Evolutionary conservation across 768 basidiomycete genomes (phyloP).

Genomic region (Russula griseocarnosa): DNA sequence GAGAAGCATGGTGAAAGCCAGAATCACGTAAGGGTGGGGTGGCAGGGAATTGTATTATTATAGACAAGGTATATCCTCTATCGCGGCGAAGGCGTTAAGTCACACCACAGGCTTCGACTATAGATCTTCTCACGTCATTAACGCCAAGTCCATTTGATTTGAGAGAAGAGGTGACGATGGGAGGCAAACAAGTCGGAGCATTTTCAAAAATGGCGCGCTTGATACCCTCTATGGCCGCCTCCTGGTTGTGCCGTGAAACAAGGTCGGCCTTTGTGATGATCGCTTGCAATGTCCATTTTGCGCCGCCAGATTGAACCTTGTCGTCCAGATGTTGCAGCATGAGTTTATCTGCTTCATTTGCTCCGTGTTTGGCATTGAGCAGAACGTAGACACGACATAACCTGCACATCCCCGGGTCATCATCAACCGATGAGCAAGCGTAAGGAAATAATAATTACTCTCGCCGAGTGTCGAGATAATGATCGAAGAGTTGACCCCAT

Average conservation of each 20-base stretch:
- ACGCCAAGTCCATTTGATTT: constrained; percentile 54
- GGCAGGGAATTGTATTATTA: neutral
- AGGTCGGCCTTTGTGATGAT: constrained; percentile 70
- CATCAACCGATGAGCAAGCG: no score
- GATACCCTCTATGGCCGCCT: constrained; percentile 41
- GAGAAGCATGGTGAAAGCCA: constrained; percentile 2
- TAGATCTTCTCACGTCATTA: constrained; percentile 52
- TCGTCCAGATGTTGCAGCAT: constrained; percentile 57
- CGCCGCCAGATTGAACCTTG: constrained; percentile 37
- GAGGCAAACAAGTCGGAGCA: constrained; percentile 60
- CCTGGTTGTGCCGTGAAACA: constrained; percentile 36
- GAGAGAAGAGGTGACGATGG: constrained; percentile 51
- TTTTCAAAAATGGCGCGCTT: constrained; percentile 49
- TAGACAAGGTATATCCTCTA: neutral
- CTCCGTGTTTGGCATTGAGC: constrained; percentile 61
- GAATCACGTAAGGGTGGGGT: constrained; percentile 9
- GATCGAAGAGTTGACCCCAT: constrained; percentile 69
- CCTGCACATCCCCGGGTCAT: constrained; percentile 36
- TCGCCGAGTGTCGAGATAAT: constrained; percentile 56
- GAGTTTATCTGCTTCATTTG: constrained; percentile 51
- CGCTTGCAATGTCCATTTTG: constrained; percentile 60
- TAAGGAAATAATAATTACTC: constrained; percentile 43
- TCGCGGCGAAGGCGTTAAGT: constrained; percentile 30
- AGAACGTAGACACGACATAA: constrained; percentile 67
- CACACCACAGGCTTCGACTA: constrained; percentile 52